phyloP scores from a whole-genome alignment of 495 filamentous ascomycete genomes.

The Niebla homalea region DNA sequence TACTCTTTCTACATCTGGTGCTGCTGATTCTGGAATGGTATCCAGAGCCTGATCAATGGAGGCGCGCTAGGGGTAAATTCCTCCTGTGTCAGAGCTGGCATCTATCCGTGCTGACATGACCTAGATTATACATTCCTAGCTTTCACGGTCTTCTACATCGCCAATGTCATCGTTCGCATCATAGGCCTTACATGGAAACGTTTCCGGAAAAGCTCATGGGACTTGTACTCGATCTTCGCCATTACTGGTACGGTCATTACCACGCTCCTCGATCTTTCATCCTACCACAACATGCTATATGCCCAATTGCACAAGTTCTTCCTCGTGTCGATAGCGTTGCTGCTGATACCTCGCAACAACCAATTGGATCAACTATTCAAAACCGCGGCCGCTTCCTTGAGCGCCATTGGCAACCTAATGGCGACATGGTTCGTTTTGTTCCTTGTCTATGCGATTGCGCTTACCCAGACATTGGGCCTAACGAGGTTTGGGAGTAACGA shows the following conservation, averaged over 20 bases:
- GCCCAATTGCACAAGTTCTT: constrained; percentile 83
- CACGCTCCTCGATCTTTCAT: constrained; percentile 54
- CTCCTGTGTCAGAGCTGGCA: not conserved
- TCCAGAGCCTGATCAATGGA: constrained; percentile 51
- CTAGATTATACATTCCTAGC: constrained; percentile 60
- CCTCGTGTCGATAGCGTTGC: constrained; percentile 74
- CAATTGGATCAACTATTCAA: constrained; percentile 98
- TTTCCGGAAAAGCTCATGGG: constrained; percentile 90
- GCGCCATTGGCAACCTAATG: constrained; percentile 79
- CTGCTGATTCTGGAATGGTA: constrained; percentile 80
- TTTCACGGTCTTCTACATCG: constrained; percentile 76
- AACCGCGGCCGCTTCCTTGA: constrained; percentile 89
- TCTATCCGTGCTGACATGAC: constrained; percentile 1
- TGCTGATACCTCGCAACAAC: constrained; percentile 94
- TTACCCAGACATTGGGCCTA: constrained; percentile 93
- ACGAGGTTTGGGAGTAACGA: constrained; percentile 70
- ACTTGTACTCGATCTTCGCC: constrained; percentile 72
- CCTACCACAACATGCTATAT: constrained; percentile 43
- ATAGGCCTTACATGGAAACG: constrained; percentile 84
- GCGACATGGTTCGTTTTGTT: constrained; percentile 97
- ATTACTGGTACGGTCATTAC: constrained; percentile 75
- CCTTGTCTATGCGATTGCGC: constrained; percentile 86
- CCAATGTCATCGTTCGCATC: constrained; percentile 73
- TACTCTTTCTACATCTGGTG: constrained; percentile 71
- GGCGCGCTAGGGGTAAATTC: constrained; percentile 10